Evolutionary conservation across 176 grass and related monocot genomes (phyloP).

Genomic region (Secale cereale): DNA sequence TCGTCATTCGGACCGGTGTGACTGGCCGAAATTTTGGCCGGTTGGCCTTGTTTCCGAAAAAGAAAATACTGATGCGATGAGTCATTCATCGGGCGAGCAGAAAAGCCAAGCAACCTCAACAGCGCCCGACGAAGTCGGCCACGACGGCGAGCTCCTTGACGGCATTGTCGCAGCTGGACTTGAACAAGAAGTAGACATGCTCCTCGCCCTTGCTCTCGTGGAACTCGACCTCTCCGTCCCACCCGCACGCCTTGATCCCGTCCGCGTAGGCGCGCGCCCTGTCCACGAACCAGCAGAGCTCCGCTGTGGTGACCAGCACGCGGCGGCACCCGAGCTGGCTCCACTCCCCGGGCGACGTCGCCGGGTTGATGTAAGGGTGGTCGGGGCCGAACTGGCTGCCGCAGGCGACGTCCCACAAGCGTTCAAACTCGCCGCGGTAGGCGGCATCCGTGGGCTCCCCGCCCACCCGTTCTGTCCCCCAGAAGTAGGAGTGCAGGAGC

Average conservation of each 20-base stretch:
- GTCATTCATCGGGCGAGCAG: not conserved
- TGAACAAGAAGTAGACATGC: conserved; percentile 51
- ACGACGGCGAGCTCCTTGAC: conserved; percentile 4
- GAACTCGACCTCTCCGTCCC: conserved; percentile 44
- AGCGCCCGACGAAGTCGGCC: conserved; percentile 27
- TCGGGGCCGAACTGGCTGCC: conserved; percentile 33
- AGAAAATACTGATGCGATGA: not conserved
- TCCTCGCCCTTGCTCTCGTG: conserved; percentile 52
- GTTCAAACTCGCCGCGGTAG: conserved; percentile 36
- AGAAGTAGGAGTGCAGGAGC: conserved; percentile 64
- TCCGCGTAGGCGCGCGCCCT: conserved; percentile 21
- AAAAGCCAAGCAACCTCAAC: not conserved
- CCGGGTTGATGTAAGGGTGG: conserved; percentile 40
- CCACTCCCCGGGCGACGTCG: conserved; percentile 39
- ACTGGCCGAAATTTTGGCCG: too few relatives aligned
- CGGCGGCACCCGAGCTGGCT: conserved; percentile 34
- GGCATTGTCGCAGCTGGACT: conserved; percentile 44
- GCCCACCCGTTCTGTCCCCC: conserved; percentile 40
- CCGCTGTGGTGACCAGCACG: conserved; percentile 61
- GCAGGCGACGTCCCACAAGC: conserved; percentile 42
- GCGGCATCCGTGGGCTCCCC: conserved; percentile 28
- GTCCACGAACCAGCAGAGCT: conserved; percentile 56
- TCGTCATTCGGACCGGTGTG: too few relatives aligned
- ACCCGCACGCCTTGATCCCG: conserved; percentile 22
- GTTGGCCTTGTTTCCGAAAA: too few relatives aligned